Conservation (phyloP, 2,329 filamentous ascomycete species). For the Xylaria sp. region DNA sequence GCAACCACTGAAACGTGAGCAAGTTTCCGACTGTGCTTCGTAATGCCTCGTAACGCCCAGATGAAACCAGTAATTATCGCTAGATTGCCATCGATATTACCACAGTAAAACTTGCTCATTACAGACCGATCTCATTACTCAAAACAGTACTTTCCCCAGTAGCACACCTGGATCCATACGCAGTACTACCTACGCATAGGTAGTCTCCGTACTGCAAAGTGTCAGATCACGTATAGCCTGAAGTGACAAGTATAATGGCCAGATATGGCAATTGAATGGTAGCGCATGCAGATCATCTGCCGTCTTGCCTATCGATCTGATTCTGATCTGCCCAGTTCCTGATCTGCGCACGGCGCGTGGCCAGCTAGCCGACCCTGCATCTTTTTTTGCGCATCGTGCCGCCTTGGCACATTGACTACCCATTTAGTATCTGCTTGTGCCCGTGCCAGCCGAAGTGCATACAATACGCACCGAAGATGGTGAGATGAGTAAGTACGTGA, state of each 20-base stretch:
- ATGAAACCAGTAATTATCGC: constrained; percentile 39
- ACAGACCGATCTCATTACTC: neutral
- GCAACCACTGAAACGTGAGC: constrained; percentile 44
- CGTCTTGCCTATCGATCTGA: constrained; percentile 18
- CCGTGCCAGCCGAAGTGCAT: neutral
- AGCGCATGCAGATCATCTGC: constrained; percentile 24
- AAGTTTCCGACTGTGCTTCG: constrained; percentile 39
- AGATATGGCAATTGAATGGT: constrained; percentile 27
- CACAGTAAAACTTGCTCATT: constrained; percentile 43
- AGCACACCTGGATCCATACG: neutral
- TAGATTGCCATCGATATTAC: constrained; percentile 6
- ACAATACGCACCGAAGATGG: neutral
- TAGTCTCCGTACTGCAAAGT: too few species aligned
- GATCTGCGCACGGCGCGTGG: constrained; percentile 28
- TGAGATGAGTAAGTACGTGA: neutral
- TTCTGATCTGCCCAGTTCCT: constrained; percentile 13
- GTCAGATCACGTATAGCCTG: constrained; percentile 24
- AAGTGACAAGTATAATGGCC: constrained; percentile 18
- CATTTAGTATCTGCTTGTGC: neutral
- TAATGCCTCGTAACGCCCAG: constrained; percentile 26
- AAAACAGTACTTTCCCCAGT: neutral
- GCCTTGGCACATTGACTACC: constrained; percentile 33
- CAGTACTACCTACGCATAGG: neutral
- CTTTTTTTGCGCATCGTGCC: constrained; percentile 24
- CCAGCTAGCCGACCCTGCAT: constrained; percentile 8